Evolutionary conservation across 768 basidiomycete species (phyloP).

Genomic region (Naganishia onofrii): DNA sequence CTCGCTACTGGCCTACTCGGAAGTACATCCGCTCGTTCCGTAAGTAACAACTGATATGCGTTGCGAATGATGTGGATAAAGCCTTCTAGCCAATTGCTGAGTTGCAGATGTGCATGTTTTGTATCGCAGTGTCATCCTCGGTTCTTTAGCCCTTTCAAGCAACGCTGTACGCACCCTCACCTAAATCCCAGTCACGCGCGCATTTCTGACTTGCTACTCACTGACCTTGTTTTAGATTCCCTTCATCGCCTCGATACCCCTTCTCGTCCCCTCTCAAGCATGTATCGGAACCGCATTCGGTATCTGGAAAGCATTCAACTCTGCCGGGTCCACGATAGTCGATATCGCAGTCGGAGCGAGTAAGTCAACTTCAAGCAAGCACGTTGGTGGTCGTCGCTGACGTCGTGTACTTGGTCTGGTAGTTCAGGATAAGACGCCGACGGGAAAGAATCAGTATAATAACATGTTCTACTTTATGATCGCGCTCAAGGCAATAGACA

Average conservation of each 20-base stretch:
- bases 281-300: conserved; percentile 48
- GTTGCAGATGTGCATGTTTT: too few species aligned
- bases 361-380: conserved; percentile 22
- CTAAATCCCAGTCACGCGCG: too few species aligned
- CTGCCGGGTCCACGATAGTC: conserved; percentile 39
- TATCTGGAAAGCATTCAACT: conserved; percentile 47
- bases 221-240: too few species aligned
- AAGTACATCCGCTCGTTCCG: conserved; percentile 46
- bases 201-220: too few species aligned
- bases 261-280: conserved; percentile 40
- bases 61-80: too few species aligned
- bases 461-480: conserved; percentile 48
- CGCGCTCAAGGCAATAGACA: conserved; percentile 38
- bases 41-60: too few species aligned
- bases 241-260: conserved; percentile 46
- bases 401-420: neutral
- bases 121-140: conserved; percentile 40
- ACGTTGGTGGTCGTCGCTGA: neutral
- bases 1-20: conserved; percentile 44
- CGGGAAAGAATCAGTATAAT: conserved; percentile 39
- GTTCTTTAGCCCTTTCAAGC: conserved; percentile 40
- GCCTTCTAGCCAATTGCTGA: too few species aligned
- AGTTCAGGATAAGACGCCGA: conserved; percentile 23
- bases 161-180: conserved; percentile 41
- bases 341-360: conserved; percentile 48